Base-by-base conservation (phyloP, 305 asterid species). In the Fraxinus paxiana region DNA sequence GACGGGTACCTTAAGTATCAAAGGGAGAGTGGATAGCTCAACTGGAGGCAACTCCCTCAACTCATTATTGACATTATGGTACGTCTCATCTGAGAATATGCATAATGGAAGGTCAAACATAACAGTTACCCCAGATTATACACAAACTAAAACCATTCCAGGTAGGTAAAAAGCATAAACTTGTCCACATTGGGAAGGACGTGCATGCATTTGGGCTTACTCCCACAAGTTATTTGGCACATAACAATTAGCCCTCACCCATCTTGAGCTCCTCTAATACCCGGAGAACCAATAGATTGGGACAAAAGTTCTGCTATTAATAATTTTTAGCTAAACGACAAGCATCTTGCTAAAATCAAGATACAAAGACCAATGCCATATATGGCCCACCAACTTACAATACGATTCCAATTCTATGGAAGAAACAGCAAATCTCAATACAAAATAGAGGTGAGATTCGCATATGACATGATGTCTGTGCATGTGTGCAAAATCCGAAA, bases 31-130 rank as follows among this genome's bases (percentile, higher is more conserved):
- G 63, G 99, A 88, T 79, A 96, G 85, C 86, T 93, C 99, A 83
- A 96, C 97, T 48, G 97, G 89, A 77, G 98, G 98, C 90, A 96
- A 90, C 91, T 96, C 97, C 90, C 92, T 88, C 89, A 96, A 80
- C 86, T 94, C 98, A 83, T 84, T 92, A 81, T 85, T 90, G 87
- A 91, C 86, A 79, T 85, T 92, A 85, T 90, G 89, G 87, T 89
- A 94, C 56, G 93, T 83, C 73, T 92, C 98, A 84, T 88, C 98
- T 96, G 92, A 83, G 77, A 75, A 86, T 56, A 31, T 13, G 78
- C 78, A 84, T 37, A 13, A 82, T 48, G 69, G 77, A 81, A 79
- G 59, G 84, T 87, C 74, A 88, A 69, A 75, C 35, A 73, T 59
- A 34, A 79, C 37, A 80, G 56, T 75, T 80, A 73, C 59, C 48